phyloP scores from a whole-genome alignment of 306 rosid genomes.

The Lathyrus oleraceus region DNA sequence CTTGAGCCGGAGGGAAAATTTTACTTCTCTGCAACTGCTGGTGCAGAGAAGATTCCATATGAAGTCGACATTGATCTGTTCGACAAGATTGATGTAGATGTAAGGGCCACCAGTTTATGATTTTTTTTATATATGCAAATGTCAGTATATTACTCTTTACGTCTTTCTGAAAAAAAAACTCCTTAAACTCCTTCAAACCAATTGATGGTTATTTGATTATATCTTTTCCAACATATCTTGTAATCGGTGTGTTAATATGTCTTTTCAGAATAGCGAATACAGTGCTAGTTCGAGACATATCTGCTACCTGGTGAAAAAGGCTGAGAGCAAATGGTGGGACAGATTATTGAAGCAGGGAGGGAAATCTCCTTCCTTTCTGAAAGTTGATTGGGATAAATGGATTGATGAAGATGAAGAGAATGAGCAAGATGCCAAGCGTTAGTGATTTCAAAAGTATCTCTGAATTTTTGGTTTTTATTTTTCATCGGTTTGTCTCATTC shows the following conservation, averaged over 20 bases:
- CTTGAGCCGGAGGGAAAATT: constrained; percentile 75
- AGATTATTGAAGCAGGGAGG: constrained; percentile 64
- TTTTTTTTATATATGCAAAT: background rate
- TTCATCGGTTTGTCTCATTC: constrained; percentile 27
- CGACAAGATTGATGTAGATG: constrained; percentile 58
- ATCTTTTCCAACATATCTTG: constrained; percentile 8
- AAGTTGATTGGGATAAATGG: constrained; percentile 89
- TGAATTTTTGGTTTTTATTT: constrained; percentile 11
- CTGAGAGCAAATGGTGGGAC: constrained; percentile 70
- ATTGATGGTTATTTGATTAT: background rate
- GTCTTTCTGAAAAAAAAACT: no score
- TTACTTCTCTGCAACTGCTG: constrained; percentile 58
- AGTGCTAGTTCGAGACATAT: constrained; percentile 59
- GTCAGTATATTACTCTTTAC: background rate
- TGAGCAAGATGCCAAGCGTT: constrained; percentile 46
- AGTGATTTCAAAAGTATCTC: constrained; percentile 33
- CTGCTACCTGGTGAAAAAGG: constrained; percentile 54
- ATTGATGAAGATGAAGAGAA: constrained; percentile 66
- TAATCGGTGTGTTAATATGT: background rate
- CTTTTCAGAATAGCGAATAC: constrained; percentile 60
- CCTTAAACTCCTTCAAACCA: background rate
- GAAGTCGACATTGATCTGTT: constrained; percentile 62
- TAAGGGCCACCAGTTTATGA: constrained; percentile 22
- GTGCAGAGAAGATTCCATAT: constrained; percentile 52
- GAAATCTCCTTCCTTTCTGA: constrained; percentile 60